phyloP scores from a whole-genome alignment of 352 stramenopile genomes.

The Pythium folliculosum region DNA sequence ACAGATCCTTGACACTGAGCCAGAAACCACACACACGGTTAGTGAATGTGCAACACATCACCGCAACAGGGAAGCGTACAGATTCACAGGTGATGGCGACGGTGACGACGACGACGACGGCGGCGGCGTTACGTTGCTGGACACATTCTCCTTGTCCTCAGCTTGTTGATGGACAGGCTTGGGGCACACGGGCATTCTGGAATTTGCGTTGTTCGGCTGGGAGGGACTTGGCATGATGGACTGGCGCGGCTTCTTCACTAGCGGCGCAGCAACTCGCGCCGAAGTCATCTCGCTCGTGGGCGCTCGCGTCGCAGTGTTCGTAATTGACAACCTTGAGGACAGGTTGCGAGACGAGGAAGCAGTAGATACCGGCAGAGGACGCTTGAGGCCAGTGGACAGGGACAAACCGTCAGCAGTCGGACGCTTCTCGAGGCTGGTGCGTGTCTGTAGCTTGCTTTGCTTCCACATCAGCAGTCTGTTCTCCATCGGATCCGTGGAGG shows the following conservation, averaged over 20 bases:
- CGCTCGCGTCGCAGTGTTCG: constrained; percentile 8
- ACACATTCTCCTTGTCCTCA: constrained; percentile 27
- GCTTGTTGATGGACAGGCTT: constrained; percentile 5
- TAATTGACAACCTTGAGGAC: constrained; percentile 19
- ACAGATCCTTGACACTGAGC: constrained; percentile 28
- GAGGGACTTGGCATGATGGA: constrained; percentile 17
- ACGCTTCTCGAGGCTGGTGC: constrained; percentile 8
- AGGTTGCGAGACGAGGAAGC: background rate
- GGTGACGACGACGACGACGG: background rate
- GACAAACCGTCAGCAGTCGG: constrained; percentile 1
- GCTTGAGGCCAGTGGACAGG: constrained; percentile 21
- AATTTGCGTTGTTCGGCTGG: background rate
- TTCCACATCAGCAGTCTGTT: constrained; percentile 23
- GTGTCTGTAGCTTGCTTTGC: constrained; percentile 16
- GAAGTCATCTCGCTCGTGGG: background rate
- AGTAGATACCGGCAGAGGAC: constrained; percentile 8
- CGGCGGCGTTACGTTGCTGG: constrained; percentile 3
- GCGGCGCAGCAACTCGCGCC: constrained; percentile 1
- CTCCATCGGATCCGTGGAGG: constrained; percentile 18
- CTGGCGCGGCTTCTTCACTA: constrained; percentile 20
- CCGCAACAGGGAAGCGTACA: constrained; percentile 1
- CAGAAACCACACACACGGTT: background rate
- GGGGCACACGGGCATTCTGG: constrained; percentile 15
- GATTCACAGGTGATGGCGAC: background rate
- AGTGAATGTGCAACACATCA: background rate